These are phyloP conservation scores for Metschnikowia gelsemii DNA, from an alignment of 805 yeast species.

Conservation along the genomic window DNA sequence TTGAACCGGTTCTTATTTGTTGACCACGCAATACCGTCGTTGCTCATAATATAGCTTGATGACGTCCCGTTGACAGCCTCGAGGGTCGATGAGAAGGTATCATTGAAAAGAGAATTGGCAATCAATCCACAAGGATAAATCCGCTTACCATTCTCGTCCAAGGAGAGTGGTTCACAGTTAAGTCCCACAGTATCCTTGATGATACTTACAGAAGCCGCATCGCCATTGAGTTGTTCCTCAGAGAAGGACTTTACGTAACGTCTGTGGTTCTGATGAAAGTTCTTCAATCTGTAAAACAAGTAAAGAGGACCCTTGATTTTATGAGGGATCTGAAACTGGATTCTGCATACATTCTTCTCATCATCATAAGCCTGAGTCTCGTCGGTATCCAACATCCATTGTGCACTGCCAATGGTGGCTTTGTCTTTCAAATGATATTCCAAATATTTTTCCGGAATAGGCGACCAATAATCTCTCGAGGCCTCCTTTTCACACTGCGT, in stretches of 20 bases:
- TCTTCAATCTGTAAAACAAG: slow-evolving; percentile 41
- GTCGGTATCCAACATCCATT: slow-evolving; percentile 40
- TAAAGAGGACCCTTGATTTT: slow-evolving; percentile 40
- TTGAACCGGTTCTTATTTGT: slow-evolving; percentile 39
- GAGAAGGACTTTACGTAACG: slow-evolving; percentile 43
- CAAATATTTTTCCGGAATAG: slow-evolving; percentile 40
- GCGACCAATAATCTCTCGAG: slow-evolving; percentile 31
- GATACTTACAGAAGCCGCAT: slow-evolving; percentile 33
- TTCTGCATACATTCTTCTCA: slow-evolving; percentile 46
- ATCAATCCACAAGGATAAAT: slow-evolving; percentile 83
- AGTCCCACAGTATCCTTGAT: slow-evolving; percentile 45
- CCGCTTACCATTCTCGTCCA: slow-evolving; percentile 43
- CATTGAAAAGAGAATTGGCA: slow-evolving; percentile 79
- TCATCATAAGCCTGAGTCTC: slow-evolving; percentile 48
- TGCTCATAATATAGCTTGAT: slow-evolving; percentile 34
- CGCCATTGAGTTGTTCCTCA: slow-evolving; percentile 44
- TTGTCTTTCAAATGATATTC: slow-evolving; percentile 34
- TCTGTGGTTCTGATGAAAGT: slow-evolving; percentile 45
- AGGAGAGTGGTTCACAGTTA: slow-evolving; percentile 44
- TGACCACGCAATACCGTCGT: slow-evolving; percentile 43
- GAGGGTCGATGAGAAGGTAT: slow-evolving; percentile 48
- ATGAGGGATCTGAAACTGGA: slow-evolving; percentile 40
- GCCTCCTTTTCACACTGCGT: slow-evolving; percentile 42
- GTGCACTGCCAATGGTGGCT: slow-evolving; percentile 24
- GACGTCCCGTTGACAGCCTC: slow-evolving; percentile 38